Conservation (phyloP, 2,329 filamentous ascomycete species). For the Magnaporthiopsis incrustans region DNA sequence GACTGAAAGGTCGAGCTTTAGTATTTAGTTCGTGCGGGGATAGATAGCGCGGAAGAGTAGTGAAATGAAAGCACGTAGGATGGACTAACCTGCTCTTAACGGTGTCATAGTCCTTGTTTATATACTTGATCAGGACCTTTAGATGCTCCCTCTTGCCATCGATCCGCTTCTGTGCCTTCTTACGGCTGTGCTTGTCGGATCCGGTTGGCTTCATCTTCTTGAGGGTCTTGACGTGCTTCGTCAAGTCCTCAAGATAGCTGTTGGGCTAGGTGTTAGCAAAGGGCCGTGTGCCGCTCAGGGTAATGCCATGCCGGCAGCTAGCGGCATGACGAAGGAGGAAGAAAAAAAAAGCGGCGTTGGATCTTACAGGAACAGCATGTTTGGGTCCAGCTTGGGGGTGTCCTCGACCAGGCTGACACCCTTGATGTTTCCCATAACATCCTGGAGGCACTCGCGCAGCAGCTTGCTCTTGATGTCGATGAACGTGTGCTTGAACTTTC, state of each 20-base stretch:
- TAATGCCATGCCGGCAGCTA: background rate
- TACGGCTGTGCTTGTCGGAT: slow-evolving; percentile 46
- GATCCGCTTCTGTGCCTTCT: slow-evolving; percentile 51
- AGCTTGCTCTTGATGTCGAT: slow-evolving; percentile 82
- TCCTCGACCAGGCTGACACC: slow-evolving; percentile 75
- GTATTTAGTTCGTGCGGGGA: background rate
- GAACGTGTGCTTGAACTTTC: slow-evolving; percentile 63
- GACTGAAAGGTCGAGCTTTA: slow-evolving; percentile 30
- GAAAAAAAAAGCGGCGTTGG: background rate
- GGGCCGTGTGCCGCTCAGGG: too few species aligned
- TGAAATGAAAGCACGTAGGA: background rate
- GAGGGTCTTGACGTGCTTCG: slow-evolving; percentile 53
- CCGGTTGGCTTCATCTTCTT: slow-evolving; percentile 46
- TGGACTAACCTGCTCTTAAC: slow-evolving; percentile 52
- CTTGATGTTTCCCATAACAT: slow-evolving; percentile 69
- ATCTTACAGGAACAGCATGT: slow-evolving; percentile 57
- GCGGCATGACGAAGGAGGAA: background rate
- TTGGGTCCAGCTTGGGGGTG: slow-evolving; percentile 63
- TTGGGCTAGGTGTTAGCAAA: slow-evolving; percentile 15
- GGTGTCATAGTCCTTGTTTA: slow-evolving; percentile 62
- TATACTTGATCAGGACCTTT: slow-evolving; percentile 43
- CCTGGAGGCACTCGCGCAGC: slow-evolving; percentile 61
- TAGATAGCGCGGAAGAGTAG: background rate
- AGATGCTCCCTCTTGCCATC: slow-evolving; percentile 55
- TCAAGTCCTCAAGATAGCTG: slow-evolving; percentile 72